Conservation (phyloP, 2,329 filamentous ascomycete species). For the Salinomyces thailandicus region DNA sequence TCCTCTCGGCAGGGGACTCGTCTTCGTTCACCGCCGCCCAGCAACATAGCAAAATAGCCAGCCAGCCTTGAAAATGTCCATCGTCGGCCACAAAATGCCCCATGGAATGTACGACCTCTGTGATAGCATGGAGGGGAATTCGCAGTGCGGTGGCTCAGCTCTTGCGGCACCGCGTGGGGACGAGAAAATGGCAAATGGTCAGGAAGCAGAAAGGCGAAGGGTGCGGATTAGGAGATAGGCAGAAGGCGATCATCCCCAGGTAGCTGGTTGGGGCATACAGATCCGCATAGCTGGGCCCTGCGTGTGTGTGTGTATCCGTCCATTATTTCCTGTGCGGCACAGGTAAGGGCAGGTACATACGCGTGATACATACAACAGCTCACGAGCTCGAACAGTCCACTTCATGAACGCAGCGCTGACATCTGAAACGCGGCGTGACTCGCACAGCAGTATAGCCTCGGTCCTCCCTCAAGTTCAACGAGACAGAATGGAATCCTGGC, state of each 20-base stretch:
- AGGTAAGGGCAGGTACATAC: too few relatives aligned
- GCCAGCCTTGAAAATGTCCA: conserved; percentile 23
- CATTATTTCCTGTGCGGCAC: too few relatives aligned
- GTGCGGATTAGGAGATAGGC: background rate
- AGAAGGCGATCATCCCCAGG: background rate
- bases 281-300: background rate
- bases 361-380: too few relatives aligned
- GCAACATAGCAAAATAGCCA: conserved; percentile 27
- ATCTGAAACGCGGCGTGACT: too few relatives aligned
- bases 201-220: background rate
- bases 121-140: background rate
- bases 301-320: too few relatives aligned
- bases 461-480: too few relatives aligned
- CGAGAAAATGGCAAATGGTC: background rate
- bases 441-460: too few relatives aligned
- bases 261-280: background rate
- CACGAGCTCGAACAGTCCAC: too few relatives aligned
- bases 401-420: too few relatives aligned
- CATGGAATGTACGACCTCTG: conserved; percentile 14
- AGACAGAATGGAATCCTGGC: too few relatives aligned
- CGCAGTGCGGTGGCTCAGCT: too few relatives aligned
- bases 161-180: too few relatives aligned
- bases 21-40: conserved; percentile 22
- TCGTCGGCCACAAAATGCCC: conserved; percentile 22
- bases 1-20: conserved; percentile 15